phyloP scores from a whole-genome alignment of 352 stramenopile genomes.

The Globisporangium parvum region DNA sequence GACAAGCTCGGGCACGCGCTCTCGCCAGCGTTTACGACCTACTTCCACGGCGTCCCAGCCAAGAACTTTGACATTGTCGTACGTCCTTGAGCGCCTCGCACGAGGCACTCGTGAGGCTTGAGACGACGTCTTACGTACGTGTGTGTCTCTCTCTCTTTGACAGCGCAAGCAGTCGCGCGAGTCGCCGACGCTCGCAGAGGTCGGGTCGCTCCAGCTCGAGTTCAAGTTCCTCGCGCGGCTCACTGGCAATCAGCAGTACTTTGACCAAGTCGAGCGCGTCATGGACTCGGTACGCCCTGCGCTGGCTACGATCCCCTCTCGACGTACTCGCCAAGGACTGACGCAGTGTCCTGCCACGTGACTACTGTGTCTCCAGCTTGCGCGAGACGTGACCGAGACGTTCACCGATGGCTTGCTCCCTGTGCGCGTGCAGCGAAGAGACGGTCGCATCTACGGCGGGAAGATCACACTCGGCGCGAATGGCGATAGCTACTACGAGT shows the following conservation, averaged over 20 bases:
- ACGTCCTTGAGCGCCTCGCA: not conserved
- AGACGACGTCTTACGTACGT: not conserved
- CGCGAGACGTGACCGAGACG: constrained; percentile 40
- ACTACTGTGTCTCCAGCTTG: constrained; percentile 22
- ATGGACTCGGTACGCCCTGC: constrained; percentile 40
- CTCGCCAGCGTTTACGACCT: constrained; percentile 46
- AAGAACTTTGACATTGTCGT: constrained; percentile 70
- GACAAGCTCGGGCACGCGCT: constrained; percentile 59
- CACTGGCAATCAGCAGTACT: constrained; percentile 54
- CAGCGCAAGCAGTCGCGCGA: constrained; percentile 32
- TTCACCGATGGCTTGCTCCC: constrained; percentile 52
- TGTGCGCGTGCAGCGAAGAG: constrained; percentile 38
- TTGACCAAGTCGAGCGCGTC: constrained; percentile 62
- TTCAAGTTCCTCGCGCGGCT: constrained; percentile 73
- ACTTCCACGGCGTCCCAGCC: constrained; percentile 47
- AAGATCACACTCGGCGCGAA: constrained; percentile 71
- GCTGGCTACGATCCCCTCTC: not conserved
- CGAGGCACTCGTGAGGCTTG: no score
- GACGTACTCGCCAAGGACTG: not conserved
- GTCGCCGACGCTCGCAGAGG: constrained; percentile 52
- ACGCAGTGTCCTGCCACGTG: not conserved
- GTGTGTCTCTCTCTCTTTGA: not conserved
- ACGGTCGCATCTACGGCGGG: constrained; percentile 29
- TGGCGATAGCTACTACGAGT: constrained; percentile 85
- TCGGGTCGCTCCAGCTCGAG: constrained; percentile 70